Evolutionary conservation across 1,284 basidiomycete species (phyloP), one percentile per base, ranked within the genome.

Genomic region (Flammula alnicola): DNA sequence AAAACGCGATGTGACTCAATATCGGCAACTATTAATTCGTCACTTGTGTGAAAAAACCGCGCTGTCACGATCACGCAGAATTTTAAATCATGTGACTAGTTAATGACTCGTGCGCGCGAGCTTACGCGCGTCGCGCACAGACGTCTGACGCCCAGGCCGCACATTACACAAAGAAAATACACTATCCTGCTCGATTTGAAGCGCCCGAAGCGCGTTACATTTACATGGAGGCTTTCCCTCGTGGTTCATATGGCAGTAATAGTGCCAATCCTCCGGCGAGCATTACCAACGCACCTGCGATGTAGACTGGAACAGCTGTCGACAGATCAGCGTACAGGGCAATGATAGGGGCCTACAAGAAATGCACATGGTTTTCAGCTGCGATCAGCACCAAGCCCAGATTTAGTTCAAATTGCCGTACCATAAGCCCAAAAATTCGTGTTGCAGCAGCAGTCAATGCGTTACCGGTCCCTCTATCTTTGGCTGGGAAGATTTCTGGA

Each of bases 391-490:
- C 17, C 5, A 11, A 30, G 25, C 17, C 37, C 8, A 19, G 10
- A 23, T 25, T 9, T 17, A 40, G 25, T 16, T 35, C 5, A 8
- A 14, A 17, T 4, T 7, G 60, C 48, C 69, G 29, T 52, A 83
- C 81, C 62, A 86, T 77, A 30, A 88, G 74, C 3, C 86, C 84
- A 57, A 87, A 88, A 16, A 87, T 67, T 6, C 85, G 74, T 43
- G 79, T 79, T 0, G 80, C 80, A 1, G 77, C 79, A 9, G 84
- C 78, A 3, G 77, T 80, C 48, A 90, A 64, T 0, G 83, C 84
- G 55, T 86, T 88, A 0, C 88, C 87, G 4, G 88, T 89, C 3
- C 88, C 88, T 26, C 88, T 72, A 61, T 84, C 77, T 54, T 83
- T 84, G 7, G 85, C 80, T 0, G 87, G 86, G 63, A 90, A 88